These are phyloP conservation scores for Cytospora piceae DNA, from an alignment of 2,329 filamentous ascomycete genomes.

Conservation along the genomic window DNA sequence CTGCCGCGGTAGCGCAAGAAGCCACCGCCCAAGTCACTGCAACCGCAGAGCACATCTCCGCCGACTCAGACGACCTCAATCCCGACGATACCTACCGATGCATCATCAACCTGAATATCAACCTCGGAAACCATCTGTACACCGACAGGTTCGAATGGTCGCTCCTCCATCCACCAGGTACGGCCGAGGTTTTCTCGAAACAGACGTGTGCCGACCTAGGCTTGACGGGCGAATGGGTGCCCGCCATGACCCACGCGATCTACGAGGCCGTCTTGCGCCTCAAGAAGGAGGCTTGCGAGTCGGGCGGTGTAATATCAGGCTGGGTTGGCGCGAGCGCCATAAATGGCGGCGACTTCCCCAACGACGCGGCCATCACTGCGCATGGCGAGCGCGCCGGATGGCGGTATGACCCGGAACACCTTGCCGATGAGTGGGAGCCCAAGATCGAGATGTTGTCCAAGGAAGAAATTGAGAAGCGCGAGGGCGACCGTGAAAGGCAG, in stretches of 20 bases:
- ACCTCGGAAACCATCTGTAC: slow-evolving; percentile 87
- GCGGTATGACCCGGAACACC: slow-evolving; percentile 90
- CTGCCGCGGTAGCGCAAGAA: slow-evolving; percentile 11
- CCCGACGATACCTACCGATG: slow-evolving; percentile 95
- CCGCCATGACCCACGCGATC: slow-evolving; percentile 92
- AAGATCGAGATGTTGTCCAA: slow-evolving; percentile 83
- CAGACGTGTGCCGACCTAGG: slow-evolving; percentile 92
- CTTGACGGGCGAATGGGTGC: slow-evolving; percentile 88
- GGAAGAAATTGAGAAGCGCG: slow-evolving; percentile 96
- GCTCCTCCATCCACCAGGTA: slow-evolving; percentile 85
- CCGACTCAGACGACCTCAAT: slow-evolving; percentile 76
- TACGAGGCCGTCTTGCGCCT: slow-evolving; percentile 91
- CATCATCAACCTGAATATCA: slow-evolving; percentile 88
- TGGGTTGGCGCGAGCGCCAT: slow-evolving; percentile 49
- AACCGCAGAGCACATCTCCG: slow-evolving; percentile 65
- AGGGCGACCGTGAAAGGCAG: slow-evolving; percentile 91
- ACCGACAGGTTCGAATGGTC: slow-evolving; percentile 99
- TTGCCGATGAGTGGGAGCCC: slow-evolving; percentile 83
- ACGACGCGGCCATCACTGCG: slow-evolving; percentile 70
- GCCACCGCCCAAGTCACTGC: slow-evolving; percentile 62
- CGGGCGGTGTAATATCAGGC: slow-evolving; percentile 80
- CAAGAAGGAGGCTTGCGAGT: slow-evolving; percentile 96
- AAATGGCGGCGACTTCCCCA: slow-evolving; percentile 75
- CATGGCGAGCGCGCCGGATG: slow-evolving; percentile 68
- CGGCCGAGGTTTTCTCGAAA: slow-evolving; percentile 89